phyloP scores from a whole-genome alignment of 2,329 filamentous ascomycete genomes.

The Aureobasidium pullulans region DNA sequence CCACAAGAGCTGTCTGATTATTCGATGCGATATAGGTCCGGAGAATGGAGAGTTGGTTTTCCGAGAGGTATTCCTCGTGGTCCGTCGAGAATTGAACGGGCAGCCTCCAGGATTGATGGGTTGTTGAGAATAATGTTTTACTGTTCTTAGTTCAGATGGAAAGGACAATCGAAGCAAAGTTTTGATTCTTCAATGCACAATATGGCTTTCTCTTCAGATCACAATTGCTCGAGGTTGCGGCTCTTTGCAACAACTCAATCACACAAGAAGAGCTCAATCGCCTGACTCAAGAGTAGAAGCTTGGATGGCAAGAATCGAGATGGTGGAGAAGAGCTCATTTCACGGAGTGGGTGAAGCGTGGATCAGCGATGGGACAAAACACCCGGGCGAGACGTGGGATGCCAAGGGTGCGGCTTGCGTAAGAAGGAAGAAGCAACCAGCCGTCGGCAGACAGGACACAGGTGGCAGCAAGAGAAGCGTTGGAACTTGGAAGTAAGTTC shows the following conservation, averaged over 20 bases:
- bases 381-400: not conserved
- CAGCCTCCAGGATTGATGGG: not conserved
- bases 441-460: not conserved
- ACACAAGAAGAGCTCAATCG: not conserved
- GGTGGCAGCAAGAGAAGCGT: not conserved
- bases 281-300: not conserved
- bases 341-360: not conserved
- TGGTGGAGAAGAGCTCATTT: not conserved
- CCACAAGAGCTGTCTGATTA: too few species aligned
- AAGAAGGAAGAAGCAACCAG: slow-evolving; percentile 1
- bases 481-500: not conserved
- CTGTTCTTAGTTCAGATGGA: too few species aligned
- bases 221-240: not conserved
- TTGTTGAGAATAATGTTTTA: too few species aligned
- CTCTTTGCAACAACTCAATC: not conserved
- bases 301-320: not conserved
- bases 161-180: too few species aligned
- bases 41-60: too few species aligned
- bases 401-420: slow-evolving; percentile 1
- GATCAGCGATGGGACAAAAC: not conserved
- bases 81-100: too few species aligned
- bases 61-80: too few species aligned
- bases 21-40: too few species aligned
- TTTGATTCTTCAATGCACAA: too few species aligned
- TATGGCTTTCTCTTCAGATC: too few species aligned